phyloP scores from a whole-genome alignment of 148 eudicot species.

The Hydrangea macrophylla region DNA sequence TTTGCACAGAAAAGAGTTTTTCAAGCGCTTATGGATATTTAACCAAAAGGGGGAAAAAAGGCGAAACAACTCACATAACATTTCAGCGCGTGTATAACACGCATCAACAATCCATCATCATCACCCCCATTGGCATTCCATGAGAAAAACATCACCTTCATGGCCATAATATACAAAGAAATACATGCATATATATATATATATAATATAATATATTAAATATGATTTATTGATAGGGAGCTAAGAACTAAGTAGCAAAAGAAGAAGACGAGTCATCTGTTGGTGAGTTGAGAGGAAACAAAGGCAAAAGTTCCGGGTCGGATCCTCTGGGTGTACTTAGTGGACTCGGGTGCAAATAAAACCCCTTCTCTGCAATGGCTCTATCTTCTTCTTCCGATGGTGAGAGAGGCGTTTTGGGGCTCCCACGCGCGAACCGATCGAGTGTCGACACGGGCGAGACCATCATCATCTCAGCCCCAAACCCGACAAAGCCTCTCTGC shows the following conservation, averaged over 20 bases:
- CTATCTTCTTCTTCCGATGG: conserved; percentile 36
- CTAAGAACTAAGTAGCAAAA: background rate
- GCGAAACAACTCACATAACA: background rate
- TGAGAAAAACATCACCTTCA: background rate
- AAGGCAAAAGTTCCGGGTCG: conserved; percentile 42
- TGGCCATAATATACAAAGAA: background rate
- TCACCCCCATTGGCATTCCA: background rate
- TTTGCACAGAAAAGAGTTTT: no score
- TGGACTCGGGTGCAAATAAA: conserved; percentile 54
- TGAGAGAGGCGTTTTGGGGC: conserved; percentile 29
- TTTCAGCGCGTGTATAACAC: background rate
- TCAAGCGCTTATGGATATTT: background rate
- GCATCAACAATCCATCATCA: background rate
- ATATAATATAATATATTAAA: background rate
- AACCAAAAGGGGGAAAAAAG: background rate
- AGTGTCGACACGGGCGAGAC: conserved; percentile 47
- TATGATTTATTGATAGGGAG: background rate
- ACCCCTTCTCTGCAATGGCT: conserved; percentile 51
- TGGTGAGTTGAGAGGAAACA: conserved; percentile 52
- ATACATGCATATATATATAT: background rate
- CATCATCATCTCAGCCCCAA: conserved; percentile 18
- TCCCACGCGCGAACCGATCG: conserved; percentile 29
- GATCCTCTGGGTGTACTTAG: conserved; percentile 30
- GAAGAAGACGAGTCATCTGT: conserved; percentile 3
- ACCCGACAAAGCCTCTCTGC: conserved; percentile 6